Conservation (phyloP, 805 yeast genomes). For the Lipomyces lipofer region DNA sequence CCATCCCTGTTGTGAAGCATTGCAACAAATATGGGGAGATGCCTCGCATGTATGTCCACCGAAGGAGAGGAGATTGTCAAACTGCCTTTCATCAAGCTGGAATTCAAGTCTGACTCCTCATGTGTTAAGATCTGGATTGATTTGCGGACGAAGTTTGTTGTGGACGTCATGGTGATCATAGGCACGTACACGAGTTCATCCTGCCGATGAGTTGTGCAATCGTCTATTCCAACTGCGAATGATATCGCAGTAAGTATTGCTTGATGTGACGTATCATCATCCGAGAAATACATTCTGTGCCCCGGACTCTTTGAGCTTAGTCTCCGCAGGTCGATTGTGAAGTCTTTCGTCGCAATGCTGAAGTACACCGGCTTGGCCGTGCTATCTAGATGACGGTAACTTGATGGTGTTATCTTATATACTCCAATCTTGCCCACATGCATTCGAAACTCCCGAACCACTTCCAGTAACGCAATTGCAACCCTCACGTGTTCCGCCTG, state of each 20-base stretch:
- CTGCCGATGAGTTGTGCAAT: slow-evolving; percentile 31
- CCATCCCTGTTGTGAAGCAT: slow-evolving; percentile 10
- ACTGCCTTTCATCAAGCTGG: slow-evolving; percentile 37
- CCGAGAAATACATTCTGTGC: slow-evolving; percentile 41
- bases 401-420: slow-evolving; percentile 34
- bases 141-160: slow-evolving; percentile 41
- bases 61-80: slow-evolving; percentile 42
- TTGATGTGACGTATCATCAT: slow-evolving; percentile 44
- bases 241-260: slow-evolving; percentile 41
- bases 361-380: slow-evolving; percentile 10
- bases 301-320: slow-evolving; percentile 45
- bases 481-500: slow-evolving; percentile 29
- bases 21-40: slow-evolving; percentile 39
- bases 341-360: slow-evolving; percentile 37
- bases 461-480: slow-evolving; percentile 37
- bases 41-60: slow-evolving; percentile 41
- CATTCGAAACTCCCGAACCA: slow-evolving; percentile 42
- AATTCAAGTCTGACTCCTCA: slow-evolving; percentile 32
- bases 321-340: slow-evolving; percentile 42
- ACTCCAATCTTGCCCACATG: slow-evolving; percentile 40
- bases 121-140: slow-evolving; percentile 39
- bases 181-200: slow-evolving; percentile 45
- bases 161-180: slow-evolving; percentile 39
- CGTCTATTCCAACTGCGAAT: slow-evolving; percentile 40
- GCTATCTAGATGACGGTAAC: background rate